phyloP scores from a whole-genome alignment of 1,284 basidiomycete species.

The Hymenochaete sp. region DNA sequence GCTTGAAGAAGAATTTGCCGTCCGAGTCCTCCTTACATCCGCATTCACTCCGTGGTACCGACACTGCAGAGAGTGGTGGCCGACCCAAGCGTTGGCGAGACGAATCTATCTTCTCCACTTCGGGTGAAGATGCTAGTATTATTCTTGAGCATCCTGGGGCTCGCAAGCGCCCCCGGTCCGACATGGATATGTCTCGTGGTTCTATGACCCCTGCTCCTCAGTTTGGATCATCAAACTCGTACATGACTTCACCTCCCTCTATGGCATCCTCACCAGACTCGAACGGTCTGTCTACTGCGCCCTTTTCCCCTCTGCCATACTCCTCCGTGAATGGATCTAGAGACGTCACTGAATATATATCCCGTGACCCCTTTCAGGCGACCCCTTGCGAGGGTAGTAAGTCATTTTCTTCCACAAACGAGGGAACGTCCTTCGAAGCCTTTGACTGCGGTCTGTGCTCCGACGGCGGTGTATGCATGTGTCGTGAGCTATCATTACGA shows the following conservation, averaged over 20 bases:
- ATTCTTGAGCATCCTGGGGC: constrained; percentile 26
- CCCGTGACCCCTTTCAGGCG: constrained; percentile 4
- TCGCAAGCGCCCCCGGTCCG: constrained; percentile 40
- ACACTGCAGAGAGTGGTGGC: constrained; percentile 2
- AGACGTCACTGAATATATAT: constrained; percentile 29
- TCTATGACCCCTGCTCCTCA: constrained; percentile 20
- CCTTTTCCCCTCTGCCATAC: constrained; percentile 35
- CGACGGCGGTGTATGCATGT: constrained; percentile 63
- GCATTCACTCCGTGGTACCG: not conserved
- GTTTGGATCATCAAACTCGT: constrained; percentile 13
- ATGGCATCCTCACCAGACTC: constrained; percentile 49
- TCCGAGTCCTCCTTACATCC: constrained; percentile 20
- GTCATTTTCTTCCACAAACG: constrained; percentile 14
- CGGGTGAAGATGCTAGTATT: constrained; percentile 19
- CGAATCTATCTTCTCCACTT: constrained; percentile 30
- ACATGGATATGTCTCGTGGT: constrained; percentile 26
- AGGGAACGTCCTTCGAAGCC: constrained; percentile 25
- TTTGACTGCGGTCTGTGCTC: constrained; percentile 64
- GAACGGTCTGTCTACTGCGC: constrained; percentile 34
- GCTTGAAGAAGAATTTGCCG: constrained; percentile 39
- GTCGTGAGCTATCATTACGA: constrained; percentile 52
- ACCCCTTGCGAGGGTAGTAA: constrained; percentile 1
- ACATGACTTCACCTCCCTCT: constrained; percentile 31
- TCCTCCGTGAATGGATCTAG: constrained; percentile 24
- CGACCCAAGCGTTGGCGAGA: constrained; percentile 50